phyloP scores from a whole-genome alignment of 768 basidiomycete genomes.

The Suillus discolor region DNA sequence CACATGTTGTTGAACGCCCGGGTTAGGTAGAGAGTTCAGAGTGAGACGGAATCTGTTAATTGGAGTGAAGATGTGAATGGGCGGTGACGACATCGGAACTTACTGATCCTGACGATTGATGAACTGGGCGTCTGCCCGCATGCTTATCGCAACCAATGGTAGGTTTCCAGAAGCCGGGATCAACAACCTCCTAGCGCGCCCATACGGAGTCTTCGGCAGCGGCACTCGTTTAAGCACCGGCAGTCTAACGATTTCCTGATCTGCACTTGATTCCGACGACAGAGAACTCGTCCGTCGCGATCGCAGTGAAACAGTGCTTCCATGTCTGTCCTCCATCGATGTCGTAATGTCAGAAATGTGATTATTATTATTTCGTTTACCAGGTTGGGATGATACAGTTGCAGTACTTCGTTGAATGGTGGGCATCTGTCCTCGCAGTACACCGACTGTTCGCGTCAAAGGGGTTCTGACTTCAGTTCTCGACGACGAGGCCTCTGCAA shows the following conservation, averaged over 20 bases:
- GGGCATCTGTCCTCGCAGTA: neutral
- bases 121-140: conserved; percentile 49
- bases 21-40: conserved; percentile 40
- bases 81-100: conserved; percentile 13
- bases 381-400: neutral
- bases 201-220: conserved; percentile 35
- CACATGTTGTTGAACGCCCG: conserved; percentile 41
- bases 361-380: neutral
- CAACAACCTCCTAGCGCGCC: conserved; percentile 35
- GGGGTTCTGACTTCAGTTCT: neutral
- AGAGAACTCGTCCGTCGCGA: neutral
- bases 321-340: neutral
- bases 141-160: conserved; percentile 46
- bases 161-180: conserved; percentile 28
- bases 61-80: conserved; percentile 16
- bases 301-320: neutral
- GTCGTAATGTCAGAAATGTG: neutral
- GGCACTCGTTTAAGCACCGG: conserved; percentile 26
- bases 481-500: neutral
- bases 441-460: neutral
- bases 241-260: neutral
- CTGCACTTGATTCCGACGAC: conserved; percentile 3
- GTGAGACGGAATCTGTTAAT: conserved; percentile 37
- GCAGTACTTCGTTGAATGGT: neutral
- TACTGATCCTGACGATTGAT: conserved; percentile 37